Evolutionary conservation across 257 asterid species (phyloP), one percentile per base, ranked within the genome.

Genomic region (Scutellaria minor): DNA sequence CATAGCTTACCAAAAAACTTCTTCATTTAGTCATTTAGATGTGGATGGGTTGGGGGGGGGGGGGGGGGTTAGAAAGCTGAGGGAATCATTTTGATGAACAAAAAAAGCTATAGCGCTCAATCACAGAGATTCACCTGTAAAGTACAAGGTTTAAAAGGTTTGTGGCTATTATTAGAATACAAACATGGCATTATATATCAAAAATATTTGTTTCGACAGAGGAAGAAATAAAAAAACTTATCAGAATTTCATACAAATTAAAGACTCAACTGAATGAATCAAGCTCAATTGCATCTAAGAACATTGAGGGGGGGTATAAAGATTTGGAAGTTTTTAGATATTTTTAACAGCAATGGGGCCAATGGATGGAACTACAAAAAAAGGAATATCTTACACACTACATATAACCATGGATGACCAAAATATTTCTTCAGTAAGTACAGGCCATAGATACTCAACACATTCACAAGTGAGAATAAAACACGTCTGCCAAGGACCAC

Each of bases 221-320:
- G 51, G 5, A 31, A 15, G 39, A 40, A 52, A 9, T 39, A 8
- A 27, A 37, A 18, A 24, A 31, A 27, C 3, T 4, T 20, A 46
- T 53, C 4, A 64, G 3, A 63, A 39, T 12, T 22, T 64, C 68
- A 63, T n/a, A 53, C n/a, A 57, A 39, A 6, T 11, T 9, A 64
- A 8, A 44, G 64, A 58, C 13, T 55, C 9, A 48, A 55, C 20
- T 57, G 20, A 44, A 46, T 15, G 13, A 1, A 42, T 18, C 18
- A 45, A 59, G 71, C 51, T 53, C 56, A 59, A 6, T 40, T 37
- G 62, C 68, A 59, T 60, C 64, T 9, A 67, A 27, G 56, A 54
- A 65, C 50, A 67, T 47, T n/a, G 55, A 67, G 45, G 35, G 31
- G 22, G 12, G 9, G 39, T 60, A 14, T 7, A 37, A 60, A 9